Base-by-base conservation (phyloP, 2,329 filamentous ascomycete species). In the Daldinia sp. region DNA sequence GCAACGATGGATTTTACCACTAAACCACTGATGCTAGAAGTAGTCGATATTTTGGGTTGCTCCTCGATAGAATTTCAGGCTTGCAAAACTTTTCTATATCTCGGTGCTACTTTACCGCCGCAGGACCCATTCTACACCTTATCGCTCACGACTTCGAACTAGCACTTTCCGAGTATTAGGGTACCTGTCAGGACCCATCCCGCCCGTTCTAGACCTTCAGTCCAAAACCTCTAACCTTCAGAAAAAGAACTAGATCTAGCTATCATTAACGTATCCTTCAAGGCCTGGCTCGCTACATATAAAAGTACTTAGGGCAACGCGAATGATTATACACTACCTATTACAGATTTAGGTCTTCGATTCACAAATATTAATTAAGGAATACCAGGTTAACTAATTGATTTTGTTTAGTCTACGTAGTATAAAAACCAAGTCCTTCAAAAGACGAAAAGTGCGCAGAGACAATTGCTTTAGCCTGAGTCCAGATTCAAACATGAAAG, bases 1-100 rank as follows among this genome's bases (percentile, higher is more conserved):
- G 82, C 82, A 84, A 84, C 82, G 82, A 84, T 82, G 81, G 81
- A 84, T 84, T 83, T 82, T 84, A 84, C 82, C 82, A 83, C 81
- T 84, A 83, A 83, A 83, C 82, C 82, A 84, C 81, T 82, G 77
- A 76, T 78, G 77, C 77, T 67, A 23, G 20, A 23, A 23, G 33
- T 6, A 6, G 20, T 23, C 20, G 20, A 23, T 50, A 6, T 23
- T 10, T n/a, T 30, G 26, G 26, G 33, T 33, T 30, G 46, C 13
- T 51, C 46, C 46, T 51, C 4, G 46, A 33, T 33, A 15, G 18
- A 51, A 18, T 30, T 18, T 1, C 5, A 9, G 15, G 9, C 15
- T 51, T 18, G 26, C 7, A 33, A 51, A 18, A 51, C n/a, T 18
- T 30, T 51, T 6, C 7, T 51, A 51, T 51, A 51, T 51, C 3